Evolutionary conservation across 2,329 filamentous ascomycete genomes (phyloP), one percentile per base, ranked within the genome.

Genomic region (Gaeumannomyces tritici): DNA sequence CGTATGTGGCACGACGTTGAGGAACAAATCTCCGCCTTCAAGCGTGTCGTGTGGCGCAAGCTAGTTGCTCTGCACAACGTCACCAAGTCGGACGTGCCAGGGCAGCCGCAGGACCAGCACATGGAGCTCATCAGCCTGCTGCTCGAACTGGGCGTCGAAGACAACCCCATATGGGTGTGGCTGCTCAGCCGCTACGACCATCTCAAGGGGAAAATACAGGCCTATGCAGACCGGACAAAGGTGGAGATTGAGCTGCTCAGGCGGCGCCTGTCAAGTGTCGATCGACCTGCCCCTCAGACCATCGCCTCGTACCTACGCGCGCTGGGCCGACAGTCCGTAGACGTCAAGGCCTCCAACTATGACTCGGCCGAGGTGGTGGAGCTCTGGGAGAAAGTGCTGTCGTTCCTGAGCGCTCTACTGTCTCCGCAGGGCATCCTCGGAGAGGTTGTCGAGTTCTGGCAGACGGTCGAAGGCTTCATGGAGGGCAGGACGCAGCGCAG

Each of bases 131-230:
- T 99, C 62, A 83, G 87, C 27, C 80, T 97, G 47, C 80, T 99
- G 61, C 78, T 99, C n/a, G 93, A 99, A 73, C 80, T 99, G 26
- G 96, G 95, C 8, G 92, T 96, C 2, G 89, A 96, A 12, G 92
- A 98, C 64, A 99, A 96, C 69, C 95, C 95, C 1, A 96, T 99
- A 65, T 96, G 91, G 90, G 83, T 96, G 13, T 99, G 95, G 93
- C 84, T 99, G 29, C 79, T 93, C 62, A 96, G 91, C 70, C 87
- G 91, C 57, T 96, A 93, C 71, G 91, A 96, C 66, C 88, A 93
- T 70, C 80, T 99, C 62, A 97, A 95, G 74, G 87, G 87, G 66
- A 96, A 90, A 72, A 93, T 98, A 61, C 84, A 86, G 55, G 80
- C 83, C 0, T 89, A 88, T 18, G 91, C 91, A 61, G 92, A 98